Evolutionary conservation across 2,329 filamentous ascomycete species (phyloP).

Genomic region (Talaromyces sp.): DNA sequence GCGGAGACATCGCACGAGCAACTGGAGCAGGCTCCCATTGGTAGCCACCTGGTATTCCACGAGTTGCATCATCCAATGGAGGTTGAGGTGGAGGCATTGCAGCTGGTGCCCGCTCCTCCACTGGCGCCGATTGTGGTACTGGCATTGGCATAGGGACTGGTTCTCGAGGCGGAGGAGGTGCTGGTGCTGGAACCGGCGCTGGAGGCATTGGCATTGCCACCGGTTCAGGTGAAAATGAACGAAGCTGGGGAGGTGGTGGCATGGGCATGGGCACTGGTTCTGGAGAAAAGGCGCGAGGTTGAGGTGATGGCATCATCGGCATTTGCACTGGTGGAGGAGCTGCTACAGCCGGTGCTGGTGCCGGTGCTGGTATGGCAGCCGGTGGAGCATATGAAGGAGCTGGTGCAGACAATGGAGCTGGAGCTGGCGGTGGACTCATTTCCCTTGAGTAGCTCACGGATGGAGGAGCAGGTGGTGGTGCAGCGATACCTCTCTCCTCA

Average conservation of each 20-base stretch:
- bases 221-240: background rate
- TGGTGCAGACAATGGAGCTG: background rate
- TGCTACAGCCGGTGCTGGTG: background rate
- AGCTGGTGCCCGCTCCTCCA: background rate
- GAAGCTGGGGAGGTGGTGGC: background rate
- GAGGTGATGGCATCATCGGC: conserved; percentile 3
- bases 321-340: conserved; percentile 5
- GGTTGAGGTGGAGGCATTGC: background rate
- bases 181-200: background rate
- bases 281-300: background rate
- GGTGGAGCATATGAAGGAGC: background rate
- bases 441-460: background rate
- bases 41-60: conserved; percentile 1
- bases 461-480: background rate
- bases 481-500: background rate
- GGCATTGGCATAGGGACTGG: background rate
- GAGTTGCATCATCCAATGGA: background rate
- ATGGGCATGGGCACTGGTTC: conserved; percentile 3
- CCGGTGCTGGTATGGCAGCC: background rate
- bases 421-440: background rate
- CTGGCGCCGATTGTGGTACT: background rate
- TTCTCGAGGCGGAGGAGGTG: background rate
- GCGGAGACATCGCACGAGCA: background rate
- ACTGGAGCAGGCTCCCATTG: conserved; percentile 2
- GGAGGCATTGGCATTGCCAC: background rate